Base-by-base conservation (phyloP, 495 filamentous ascomycete genomes). In the Lophiotrema nucula region DNA sequence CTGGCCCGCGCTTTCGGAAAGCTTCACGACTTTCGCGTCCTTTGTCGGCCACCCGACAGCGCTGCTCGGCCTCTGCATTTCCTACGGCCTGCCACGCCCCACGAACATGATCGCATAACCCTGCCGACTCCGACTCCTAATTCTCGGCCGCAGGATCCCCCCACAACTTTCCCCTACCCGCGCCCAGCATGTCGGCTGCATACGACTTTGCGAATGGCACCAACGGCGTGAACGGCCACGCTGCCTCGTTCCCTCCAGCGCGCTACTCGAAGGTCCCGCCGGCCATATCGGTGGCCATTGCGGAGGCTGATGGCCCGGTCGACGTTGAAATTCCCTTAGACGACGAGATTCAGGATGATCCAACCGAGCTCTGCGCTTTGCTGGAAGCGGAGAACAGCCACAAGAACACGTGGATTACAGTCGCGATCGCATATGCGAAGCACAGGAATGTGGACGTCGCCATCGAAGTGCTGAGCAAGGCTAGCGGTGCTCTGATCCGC, bases 381-480 rank as follows among this genome's bases (percentile, higher is more conserved):
- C 80, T 98, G 49, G 93, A 97, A 70, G 93, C 92, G 58, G 93
- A 97, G 69, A 82, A 84, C 55, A 89, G 90, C 2, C 87, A 86
- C 18, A 86, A 90, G 59, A 87, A 84, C 26, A 92, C 90, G 67
- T 98, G 93, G 93, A 90, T 97, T 78, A 90, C 88, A 13, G 90
- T 97, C 59, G 88, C 93, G 26, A 81, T 97, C 28, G 95, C 92
- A n/a, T 97, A 98, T 67, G 92, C 92, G 23, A 97, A 97, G 73
- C 90, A 95, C 71, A 82, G 85, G 33, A 92, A 95, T 73, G 80
- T 91, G 39, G 90, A 96, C 63, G 88, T 90, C 72, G 93, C 93
- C 38, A 92, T 97, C 64, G 92, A 97, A 70, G 93, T 98, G 64
- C 76, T 98, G 52, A 82, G 84, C 38, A 90, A 90, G 62, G 91